Conservation (phyloP, 73 alveolate genomes). For the Uronychia setigera region DNA sequence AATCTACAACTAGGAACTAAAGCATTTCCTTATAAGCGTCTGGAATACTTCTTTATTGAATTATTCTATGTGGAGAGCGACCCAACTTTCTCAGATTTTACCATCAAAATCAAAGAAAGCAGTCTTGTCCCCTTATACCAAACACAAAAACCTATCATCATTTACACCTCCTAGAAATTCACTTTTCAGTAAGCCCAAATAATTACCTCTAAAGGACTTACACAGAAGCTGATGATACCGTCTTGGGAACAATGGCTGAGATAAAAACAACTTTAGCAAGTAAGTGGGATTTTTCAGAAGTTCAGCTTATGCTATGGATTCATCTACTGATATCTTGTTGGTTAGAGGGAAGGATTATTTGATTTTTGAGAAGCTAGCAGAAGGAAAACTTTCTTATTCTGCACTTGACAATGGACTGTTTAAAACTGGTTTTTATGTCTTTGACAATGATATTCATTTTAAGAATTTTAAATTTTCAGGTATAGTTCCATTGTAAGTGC, state of each 20-base stretch:
- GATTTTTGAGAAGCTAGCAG: background rate
- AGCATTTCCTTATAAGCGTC: too few relatives aligned
- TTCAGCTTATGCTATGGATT: background rate
- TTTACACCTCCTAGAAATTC: background rate
- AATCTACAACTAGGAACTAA: too few relatives aligned
- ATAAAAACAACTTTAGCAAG: background rate
- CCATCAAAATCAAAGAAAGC: background rate
- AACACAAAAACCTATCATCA: background rate
- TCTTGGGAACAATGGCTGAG: background rate
- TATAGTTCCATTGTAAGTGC: background rate
- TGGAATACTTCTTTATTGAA: background rate
- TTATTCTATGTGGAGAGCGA: background rate
- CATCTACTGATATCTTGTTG: background rate
- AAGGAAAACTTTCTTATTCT: background rate
- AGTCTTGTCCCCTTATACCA: background rate
- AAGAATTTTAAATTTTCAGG: background rate
- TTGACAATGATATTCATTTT: background rate
- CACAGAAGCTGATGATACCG: background rate
- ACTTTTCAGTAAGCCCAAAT: too few relatives aligned
- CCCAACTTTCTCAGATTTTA: background rate
- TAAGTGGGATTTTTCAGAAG: too few relatives aligned
- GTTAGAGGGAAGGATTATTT: background rate
- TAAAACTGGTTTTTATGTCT: background rate
- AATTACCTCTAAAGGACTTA: background rate
- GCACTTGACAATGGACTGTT: background rate